Evolutionary conservation across 768 basidiomycete genomes (phyloP), one percentile per base, ranked within the genome.

Genomic region (Tricholomella constricta): DNA sequence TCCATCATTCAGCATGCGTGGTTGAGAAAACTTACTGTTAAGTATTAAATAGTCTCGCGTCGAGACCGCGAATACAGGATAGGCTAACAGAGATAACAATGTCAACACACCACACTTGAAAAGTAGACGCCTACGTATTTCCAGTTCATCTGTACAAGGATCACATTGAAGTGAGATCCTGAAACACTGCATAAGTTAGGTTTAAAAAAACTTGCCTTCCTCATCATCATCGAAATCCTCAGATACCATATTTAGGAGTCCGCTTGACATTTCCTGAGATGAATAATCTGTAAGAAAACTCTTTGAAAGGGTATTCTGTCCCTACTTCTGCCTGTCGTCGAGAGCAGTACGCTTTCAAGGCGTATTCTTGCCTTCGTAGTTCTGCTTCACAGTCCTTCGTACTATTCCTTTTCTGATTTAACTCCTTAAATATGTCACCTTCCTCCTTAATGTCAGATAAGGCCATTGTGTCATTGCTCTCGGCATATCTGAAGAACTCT

Each of bases 11-110:
- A 12, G n/a, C 14, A 4, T 23, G 23, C 12, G 22, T 14, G 8
- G 19, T 23, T 20, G n/a, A 1, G 15, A 25, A 17, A 17, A 36
- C 50, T 45, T 7, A 51, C 50, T 43, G 7, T 11, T 25, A 11
- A 45, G 12, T 7, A n/a, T 34, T 22, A 23, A 22, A 17, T 44
- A 51, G 19, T 51, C 50, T 15, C 42, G 22, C 4, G 50, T 34
- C 14, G 50, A 25, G 26, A 51, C 50, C 23, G 50, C 26, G n/a
- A 51, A 51, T 1, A 51, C 43, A 35, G 42, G 42, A 7, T 44
- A 36, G 15, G n/a, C 14, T 25, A 42, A 25, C 9, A 14, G 12
- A 9, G 4, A 7, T 44, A 23, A 7, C 22, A 51, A n/a, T n/a
- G n/a, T n/a, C n/a, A n/a, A n/a, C n/a, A n/a, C n/a, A n/a, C n/a